Evolutionary conservation across 805 yeast genomes (phyloP), one percentile per base, ranked within the genome.

Genomic region (Suhomyces sp.): DNA sequence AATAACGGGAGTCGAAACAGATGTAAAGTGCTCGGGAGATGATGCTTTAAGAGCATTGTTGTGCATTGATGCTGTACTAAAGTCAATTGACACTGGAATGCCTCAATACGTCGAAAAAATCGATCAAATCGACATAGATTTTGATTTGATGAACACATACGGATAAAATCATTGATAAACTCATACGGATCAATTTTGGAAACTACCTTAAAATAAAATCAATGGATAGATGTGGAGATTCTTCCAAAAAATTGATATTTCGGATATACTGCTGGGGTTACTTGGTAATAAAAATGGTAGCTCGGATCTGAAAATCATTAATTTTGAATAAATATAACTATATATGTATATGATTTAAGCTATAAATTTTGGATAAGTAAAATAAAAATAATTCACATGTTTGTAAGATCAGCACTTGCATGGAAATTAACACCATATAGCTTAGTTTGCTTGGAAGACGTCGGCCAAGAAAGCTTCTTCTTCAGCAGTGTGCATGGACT

Each of bases 401-500:
- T n/a, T n/a, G n/a, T n/a, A n/a, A n/a, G n/a, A n/a, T n/a, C n/a
- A n/a, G n/a, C n/a, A n/a, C n/a, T n/a, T n/a, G n/a, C n/a, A n/a
- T n/a, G n/a, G n/a, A n/a, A n/a, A n/a, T n/a, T n/a, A n/a, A n/a
- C n/a, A n/a, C n/a, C n/a, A n/a, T n/a, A n/a, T n/a, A n/a, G n/a
- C 8, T 14, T 33, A 33, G 14, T 26, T 33, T 11, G 19, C 43
- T 30, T 45, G 53, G 66, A 87, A 83, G 42, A 83, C 95, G 37
- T 85, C 95, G 40, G 73, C 70, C 62, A 91, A 73, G 75, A 93
- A 87, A 24, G 82, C 81, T 50, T 80, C 83, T 72, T 93, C 98
- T 74, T 93, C 96, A 46, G 83, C 82, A 44, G 64, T 59, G 66
- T 93, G 98, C 79, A 79, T 79, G 46, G 81, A 67, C 80, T 93